A percentile compares a stretch with the other conserved stretches of the same genome.
phyloP scores from a whole-genome alignment of 768 basidiomycete genomes.

The Clavulina sp. region DNA sequence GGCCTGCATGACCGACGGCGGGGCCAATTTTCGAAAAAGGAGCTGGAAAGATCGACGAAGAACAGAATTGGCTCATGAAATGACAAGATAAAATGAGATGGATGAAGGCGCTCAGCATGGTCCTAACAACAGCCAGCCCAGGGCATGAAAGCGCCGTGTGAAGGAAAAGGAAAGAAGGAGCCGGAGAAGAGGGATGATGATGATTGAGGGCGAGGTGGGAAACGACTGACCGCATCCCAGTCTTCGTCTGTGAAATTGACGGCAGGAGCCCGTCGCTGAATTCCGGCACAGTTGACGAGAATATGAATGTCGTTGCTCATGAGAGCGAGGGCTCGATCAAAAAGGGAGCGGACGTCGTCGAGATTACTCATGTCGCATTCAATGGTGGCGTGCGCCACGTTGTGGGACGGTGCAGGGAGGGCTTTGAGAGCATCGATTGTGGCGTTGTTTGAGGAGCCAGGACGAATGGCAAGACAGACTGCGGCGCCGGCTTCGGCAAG shows the following conservation, averaged over 20 bases:
- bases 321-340: conserved; percentile 29
- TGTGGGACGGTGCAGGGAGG: conserved; percentile 14
- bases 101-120: not conserved
- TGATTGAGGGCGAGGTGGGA: not conserved
- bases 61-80: not conserved
- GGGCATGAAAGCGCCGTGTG: not conserved
- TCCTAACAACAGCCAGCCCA: not conserved
- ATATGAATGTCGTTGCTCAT: conserved; percentile 40
- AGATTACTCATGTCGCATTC: conserved; percentile 40
- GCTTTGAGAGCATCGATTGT: conserved; percentile 21
- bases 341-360: conserved; percentile 30
- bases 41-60: too few species aligned
- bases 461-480: conserved; percentile 31
- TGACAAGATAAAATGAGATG: not conserved
- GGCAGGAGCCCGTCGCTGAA: conserved; percentile 41
- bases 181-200: not conserved
- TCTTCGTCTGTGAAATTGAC: conserved; percentile 46
- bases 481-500: conserved; percentile 37
- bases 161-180: not conserved
- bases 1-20: too few species aligned
- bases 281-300: conserved; percentile 54
- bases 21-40: too few species aligned
- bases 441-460: conserved; percentile 17
- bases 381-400: conserved; percentile 21
- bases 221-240: conserved; percentile 47